A percentile compares a stretch with the other conserved stretches of the same genome.
Conservation (phyloP, 257 asterid species). For the Datura wrightii region DNA sequence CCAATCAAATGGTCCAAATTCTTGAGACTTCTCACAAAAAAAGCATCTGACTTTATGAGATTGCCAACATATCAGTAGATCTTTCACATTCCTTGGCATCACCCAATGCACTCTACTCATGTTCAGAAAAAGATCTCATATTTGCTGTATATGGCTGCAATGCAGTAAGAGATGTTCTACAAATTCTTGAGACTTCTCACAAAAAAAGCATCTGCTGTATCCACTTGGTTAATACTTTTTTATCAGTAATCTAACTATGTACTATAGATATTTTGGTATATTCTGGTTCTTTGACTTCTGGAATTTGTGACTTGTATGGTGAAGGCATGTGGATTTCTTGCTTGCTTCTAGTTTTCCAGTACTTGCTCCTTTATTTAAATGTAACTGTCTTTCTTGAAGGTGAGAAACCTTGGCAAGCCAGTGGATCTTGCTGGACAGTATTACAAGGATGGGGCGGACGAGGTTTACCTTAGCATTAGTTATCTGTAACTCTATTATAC, state of each 20-base stretch:
- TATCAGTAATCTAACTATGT: neutral
- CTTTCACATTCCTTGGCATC: neutral
- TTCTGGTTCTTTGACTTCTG: neutral
- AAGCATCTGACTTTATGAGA: neutral
- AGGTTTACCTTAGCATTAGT: conserved; percentile 57
- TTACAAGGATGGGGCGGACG: conserved; percentile 96
- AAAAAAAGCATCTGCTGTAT: neutral
- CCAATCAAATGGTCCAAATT: neutral
- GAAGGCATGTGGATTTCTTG: neutral
- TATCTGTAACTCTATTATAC: neutral
- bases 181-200: neutral
- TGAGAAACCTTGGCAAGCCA: conserved; percentile 97
- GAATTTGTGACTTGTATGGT: neutral
- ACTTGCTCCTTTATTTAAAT: neutral
- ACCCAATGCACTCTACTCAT: neutral
- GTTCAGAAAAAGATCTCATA: neutral
- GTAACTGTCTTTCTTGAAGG: conserved; percentile 55
- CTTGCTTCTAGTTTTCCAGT: neutral
- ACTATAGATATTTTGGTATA: neutral
- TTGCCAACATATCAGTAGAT: neutral
- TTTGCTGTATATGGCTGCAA: neutral
- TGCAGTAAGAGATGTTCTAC: neutral
- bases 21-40: too few species aligned
- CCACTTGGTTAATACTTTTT: neutral
- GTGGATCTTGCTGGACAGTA: conserved; percentile 94